Evolutionary conservation across 129 eudicot species (phyloP).

Genomic region (Escallonia rubra): DNA sequence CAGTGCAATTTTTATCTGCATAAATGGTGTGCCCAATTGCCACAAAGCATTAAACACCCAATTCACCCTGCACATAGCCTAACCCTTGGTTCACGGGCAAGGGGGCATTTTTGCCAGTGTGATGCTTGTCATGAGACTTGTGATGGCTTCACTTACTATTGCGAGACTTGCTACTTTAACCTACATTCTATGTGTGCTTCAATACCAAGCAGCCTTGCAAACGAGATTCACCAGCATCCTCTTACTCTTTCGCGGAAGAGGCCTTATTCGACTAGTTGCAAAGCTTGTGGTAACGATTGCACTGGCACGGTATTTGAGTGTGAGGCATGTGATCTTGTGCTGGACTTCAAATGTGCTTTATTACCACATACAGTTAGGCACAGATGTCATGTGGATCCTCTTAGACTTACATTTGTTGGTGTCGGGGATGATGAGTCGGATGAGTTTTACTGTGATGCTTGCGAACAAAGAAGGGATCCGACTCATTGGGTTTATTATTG

Average conservation of each 20-base stretch:
- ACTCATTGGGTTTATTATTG: background rate
- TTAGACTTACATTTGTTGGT: background rate
- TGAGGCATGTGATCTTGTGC: background rate
- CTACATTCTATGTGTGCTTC: constrained; percentile 1
- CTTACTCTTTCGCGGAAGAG: background rate
- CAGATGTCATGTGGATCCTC: background rate
- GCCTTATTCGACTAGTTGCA: background rate
- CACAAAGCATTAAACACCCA: background rate
- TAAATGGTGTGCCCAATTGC: background rate
- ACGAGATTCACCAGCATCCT: background rate
- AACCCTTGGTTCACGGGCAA: background rate
- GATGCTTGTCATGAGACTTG: too few species aligned
- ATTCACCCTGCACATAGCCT: background rate
- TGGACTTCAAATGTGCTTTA: background rate
- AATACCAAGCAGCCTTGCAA: background rate
- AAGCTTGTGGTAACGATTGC: background rate
- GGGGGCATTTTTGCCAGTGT: background rate
- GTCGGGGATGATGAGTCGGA: background rate
- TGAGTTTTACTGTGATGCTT: background rate
- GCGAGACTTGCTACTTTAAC: background rate
- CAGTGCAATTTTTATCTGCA: background rate
- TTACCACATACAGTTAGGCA: background rate
- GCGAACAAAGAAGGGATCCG: background rate
- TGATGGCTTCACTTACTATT: background rate
- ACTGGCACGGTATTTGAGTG: constrained; percentile 1